These are phyloP conservation scores for Candida quercuum DNA, from an alignment of 805 yeast species.

Conservation along the genomic window DNA sequence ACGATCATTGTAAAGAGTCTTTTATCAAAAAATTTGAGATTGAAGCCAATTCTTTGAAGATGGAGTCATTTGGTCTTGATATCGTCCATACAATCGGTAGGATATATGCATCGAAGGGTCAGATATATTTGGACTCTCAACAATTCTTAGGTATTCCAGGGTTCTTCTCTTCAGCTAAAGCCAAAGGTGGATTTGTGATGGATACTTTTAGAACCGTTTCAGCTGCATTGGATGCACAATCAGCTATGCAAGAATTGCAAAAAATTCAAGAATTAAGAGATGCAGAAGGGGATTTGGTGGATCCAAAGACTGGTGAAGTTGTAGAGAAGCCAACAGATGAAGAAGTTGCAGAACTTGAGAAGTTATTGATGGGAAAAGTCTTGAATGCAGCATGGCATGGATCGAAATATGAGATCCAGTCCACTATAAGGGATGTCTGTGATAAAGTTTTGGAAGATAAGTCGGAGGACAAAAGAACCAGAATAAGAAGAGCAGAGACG, in stretches of 20 bases:
- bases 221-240: constrained; percentile 73
- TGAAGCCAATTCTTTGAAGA: constrained; percentile 79
- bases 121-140: constrained; percentile 61
- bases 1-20: constrained; percentile 52
- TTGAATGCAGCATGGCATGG: constrained; percentile 85
- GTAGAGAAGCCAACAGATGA: constrained; percentile 56
- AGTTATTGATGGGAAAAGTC: constrained; percentile 71
- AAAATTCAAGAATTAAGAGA: constrained; percentile 54
- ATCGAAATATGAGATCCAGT: constrained; percentile 70
- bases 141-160: constrained; percentile 64
- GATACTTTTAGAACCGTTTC: constrained; percentile 69
- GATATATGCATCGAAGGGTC: constrained; percentile 60
- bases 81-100: constrained; percentile 73
- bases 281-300: constrained; percentile 33
- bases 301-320: constrained; percentile 44
- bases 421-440: constrained; percentile 68
- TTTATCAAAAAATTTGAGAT: constrained; percentile 62
- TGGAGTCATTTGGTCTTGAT: constrained; percentile 83
- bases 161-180: constrained; percentile 64
- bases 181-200: constrained; percentile 67
- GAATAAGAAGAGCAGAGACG: constrained; percentile 59
- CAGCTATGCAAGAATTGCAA: constrained; percentile 67
- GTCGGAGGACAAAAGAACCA: constrained; percentile 37
- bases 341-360: constrained; percentile 66
- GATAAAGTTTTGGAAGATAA: constrained; percentile 58